A percentile compares a stretch with the other conserved stretches of the same genome.
phyloP scores from a whole-genome alignment of 2,329 filamentous ascomycete genomes.

The Aspergillus latus region DNA sequence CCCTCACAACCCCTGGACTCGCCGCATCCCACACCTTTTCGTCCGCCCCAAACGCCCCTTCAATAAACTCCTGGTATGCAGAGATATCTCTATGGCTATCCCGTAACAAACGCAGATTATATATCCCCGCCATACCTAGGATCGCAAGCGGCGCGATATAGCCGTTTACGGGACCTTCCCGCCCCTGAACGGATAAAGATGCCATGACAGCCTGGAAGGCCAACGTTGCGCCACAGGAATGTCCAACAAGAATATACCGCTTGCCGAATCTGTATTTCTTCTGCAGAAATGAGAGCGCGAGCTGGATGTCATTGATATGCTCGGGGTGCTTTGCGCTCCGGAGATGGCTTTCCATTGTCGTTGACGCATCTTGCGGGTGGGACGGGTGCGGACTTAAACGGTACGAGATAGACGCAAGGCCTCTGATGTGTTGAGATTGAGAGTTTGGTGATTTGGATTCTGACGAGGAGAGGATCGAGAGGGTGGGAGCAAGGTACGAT shows the following conservation, averaged over 20 bases:
- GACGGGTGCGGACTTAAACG: conserved; percentile 46
- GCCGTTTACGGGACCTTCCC: background rate
- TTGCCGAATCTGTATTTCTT: conserved; percentile 39
- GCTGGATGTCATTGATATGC: conserved; percentile 45
- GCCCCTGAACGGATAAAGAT: conserved; percentile 10
- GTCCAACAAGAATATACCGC: conserved; percentile 46
- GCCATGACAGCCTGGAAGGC: conserved; percentile 47
- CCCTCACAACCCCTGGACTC: conserved; percentile 39
- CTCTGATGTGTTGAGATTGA: conserved; percentile 31
- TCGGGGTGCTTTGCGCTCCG: conserved; percentile 46
- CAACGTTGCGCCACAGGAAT: conserved; percentile 50
- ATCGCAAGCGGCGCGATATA: conserved; percentile 37
- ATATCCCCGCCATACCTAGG: conserved; percentile 47
- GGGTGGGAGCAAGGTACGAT: conserved; percentile 36
- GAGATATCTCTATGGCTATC: conserved; percentile 32
- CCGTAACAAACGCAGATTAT: conserved; percentile 42
- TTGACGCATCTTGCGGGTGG: conserved; percentile 37
- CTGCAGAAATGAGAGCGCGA: conserved; percentile 44
- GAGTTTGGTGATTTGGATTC: conserved; percentile 14
- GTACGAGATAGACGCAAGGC: conserved; percentile 49
- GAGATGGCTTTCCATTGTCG: conserved; percentile 22
- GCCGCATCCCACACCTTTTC: conserved; percentile 40
- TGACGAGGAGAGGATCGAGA: conserved; percentile 30
- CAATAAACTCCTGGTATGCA: conserved; percentile 42
- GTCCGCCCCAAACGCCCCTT: conserved; percentile 43